Evolutionary conservation across 768 basidiomycete genomes (phyloP), one percentile per base, ranked within the genome.

Genomic region (Phaeotremella skinneri): DNA sequence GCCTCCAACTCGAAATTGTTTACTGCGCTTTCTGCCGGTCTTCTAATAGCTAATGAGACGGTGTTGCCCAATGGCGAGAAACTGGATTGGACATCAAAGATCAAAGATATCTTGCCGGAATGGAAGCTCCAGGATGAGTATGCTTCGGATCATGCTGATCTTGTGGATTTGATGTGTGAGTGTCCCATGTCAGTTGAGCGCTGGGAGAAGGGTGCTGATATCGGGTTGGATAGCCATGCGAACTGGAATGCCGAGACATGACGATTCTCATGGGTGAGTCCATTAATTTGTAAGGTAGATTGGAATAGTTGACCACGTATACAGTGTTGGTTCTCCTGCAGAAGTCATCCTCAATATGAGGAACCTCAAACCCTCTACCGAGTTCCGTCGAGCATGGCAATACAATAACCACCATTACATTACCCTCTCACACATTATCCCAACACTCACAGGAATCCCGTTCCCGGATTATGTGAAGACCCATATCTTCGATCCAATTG

Each of bases 1-100:
- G 76, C 70, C 1, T 72, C 70, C 23, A 75, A 70, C 49, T 71
- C 72, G 1, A 77, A 77, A 56, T 56, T 75, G 9, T 74, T 77
- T 55, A 64, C 64, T 0, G 59, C 63, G 0, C 27, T 72, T 4
- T 49, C 69, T 1, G 32, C 70, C 9, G 72, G 70, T 1, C 49
- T 75, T 16, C 60, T 71, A n/a, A 54, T 77, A 11, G 45, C 61
- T n/a, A 62, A 68, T 30, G 48, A 55, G 2, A 65, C 68, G 1
- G 7, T 45, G 23, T 29, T 71, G 4, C 55, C 63, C 13, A 58
- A 56, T 45, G 72, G 64, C 1, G 45, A 52, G 17, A 30, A 16
- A 13, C 54, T 70, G 32, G 43, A 43, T 2, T 72, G 66, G 69
- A 31, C 55, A 1, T 72, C 66, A 13, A 72, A 70, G 52, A 58